These are phyloP conservation scores for Dactylellina drechsleri DNA, from an alignment of 2,329 filamentous ascomycete genomes.

Conservation along the genomic window DNA sequence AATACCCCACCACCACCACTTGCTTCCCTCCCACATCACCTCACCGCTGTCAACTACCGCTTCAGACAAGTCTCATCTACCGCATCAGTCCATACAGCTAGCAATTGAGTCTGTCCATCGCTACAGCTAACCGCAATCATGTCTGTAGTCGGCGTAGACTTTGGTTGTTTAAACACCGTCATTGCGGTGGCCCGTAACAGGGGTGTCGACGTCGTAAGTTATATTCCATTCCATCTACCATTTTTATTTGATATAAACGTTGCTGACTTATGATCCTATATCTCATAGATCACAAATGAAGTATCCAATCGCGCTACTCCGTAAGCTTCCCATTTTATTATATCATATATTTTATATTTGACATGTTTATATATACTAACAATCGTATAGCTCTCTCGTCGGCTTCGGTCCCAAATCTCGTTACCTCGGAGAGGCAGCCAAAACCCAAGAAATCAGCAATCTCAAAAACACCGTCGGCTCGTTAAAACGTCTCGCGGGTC, in stretches of 20 bases:
- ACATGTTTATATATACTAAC: slow-evolving; percentile 58
- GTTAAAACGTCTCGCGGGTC: slow-evolving; percentile 91
- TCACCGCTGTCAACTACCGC: not conserved
- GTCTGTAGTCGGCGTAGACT: slow-evolving; percentile 76
- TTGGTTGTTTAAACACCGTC: slow-evolving; percentile 96
- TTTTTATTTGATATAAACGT: slow-evolving; percentile 29
- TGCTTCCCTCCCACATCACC: not conserved
- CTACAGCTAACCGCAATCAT: slow-evolving; percentile 53
- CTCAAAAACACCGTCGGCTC: slow-evolving; percentile 97
- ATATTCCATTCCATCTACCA: slow-evolving; percentile 53
- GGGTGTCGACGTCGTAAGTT: slow-evolving; percentile 96
- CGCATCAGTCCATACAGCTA: not conserved
- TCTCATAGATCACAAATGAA: slow-evolving; percentile 88
- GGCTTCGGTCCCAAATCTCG: slow-evolving; percentile 93
- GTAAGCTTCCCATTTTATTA: slow-evolving; percentile 70
- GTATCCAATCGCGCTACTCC: slow-evolving; percentile 98
- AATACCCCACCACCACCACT: no score
- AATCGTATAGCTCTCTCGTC: slow-evolving; percentile 78
- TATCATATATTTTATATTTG: slow-evolving; percentile 38
- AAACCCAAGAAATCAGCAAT: slow-evolving; percentile 99
- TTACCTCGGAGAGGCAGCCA: slow-evolving; percentile 93
- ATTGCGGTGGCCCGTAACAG: slow-evolving; percentile 98
- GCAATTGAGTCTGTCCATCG: slow-evolving; percentile 6
- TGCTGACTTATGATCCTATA: not conserved
- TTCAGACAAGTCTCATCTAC: slow-evolving; percentile 13